Percentiles rank a stretch among this genome's conserved stretches.
phyloP scores from a whole-genome alignment of 495 filamentous ascomycete genomes.

The Neurospora intermedia region DNA sequence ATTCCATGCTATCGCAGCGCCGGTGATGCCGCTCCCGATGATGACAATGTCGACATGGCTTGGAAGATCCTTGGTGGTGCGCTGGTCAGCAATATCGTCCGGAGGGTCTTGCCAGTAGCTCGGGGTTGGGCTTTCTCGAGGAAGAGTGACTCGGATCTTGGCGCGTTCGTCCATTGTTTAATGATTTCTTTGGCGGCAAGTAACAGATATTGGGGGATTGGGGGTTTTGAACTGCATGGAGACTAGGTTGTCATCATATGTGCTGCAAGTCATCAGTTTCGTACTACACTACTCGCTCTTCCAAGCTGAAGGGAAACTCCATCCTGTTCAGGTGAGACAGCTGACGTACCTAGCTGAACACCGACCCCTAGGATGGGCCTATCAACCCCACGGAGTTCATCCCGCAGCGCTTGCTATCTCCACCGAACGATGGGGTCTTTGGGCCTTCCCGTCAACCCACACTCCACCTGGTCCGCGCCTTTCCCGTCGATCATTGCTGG shows the following conservation, averaged over 20 bases:
- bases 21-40: slow-evolving; percentile 63
- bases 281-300: not conserved
- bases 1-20: slow-evolving; percentile 48
- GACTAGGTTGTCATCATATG: too few relatives aligned
- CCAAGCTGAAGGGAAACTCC: not conserved
- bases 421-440: not conserved
- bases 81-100: slow-evolving; percentile 42
- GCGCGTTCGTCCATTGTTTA: slow-evolving; percentile 34
- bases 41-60: slow-evolving; percentile 45
- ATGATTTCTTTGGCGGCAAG: not conserved
- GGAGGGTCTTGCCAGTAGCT: slow-evolving; percentile 65
- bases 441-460: not conserved
- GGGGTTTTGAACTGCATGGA: too few relatives aligned
- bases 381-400: not conserved
- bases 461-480: not conserved
- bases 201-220: too few relatives aligned
- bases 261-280: not conserved
- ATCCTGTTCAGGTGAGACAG: not conserved
- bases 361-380: not conserved
- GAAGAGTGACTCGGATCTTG: slow-evolving; percentile 37
- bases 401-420: not conserved
- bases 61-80: slow-evolving; percentile 38
- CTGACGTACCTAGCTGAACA: not conserved
- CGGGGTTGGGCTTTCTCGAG: slow-evolving; percentile 46
- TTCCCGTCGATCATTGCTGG: not conserved